phyloP scores from a whole-genome alignment of 2,329 filamentous ascomycete species.

The Dothistroma septosporum region DNA sequence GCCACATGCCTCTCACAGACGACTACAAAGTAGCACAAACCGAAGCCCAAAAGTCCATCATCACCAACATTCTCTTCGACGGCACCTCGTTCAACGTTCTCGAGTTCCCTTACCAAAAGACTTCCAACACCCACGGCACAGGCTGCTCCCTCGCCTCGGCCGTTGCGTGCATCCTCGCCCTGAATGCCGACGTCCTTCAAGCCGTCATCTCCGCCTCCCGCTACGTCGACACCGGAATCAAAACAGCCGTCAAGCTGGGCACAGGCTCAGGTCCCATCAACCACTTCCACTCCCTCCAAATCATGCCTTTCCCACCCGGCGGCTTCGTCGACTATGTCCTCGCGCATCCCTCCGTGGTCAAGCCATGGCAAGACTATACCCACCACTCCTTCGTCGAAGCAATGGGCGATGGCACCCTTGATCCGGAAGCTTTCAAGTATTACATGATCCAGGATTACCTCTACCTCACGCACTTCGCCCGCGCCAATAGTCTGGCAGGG shows the following conservation, averaged over 20 bases:
- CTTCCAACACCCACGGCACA: slow-evolving; percentile 85
- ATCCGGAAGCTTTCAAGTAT: slow-evolving; percentile 72
- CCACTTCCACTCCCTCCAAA: slow-evolving; percentile 70
- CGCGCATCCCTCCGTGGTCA: slow-evolving; percentile 66
- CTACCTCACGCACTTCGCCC: slow-evolving; percentile 81
- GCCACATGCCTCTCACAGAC: slow-evolving; percentile 73
- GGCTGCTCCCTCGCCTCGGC: slow-evolving; percentile 89
- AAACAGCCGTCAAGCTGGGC: slow-evolving; percentile 59
- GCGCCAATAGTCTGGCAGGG: slow-evolving; percentile 77
- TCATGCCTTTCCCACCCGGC: slow-evolving; percentile 66
- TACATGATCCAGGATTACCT: slow-evolving; percentile 93
- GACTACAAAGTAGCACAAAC: slow-evolving; percentile 57
- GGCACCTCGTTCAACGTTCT: slow-evolving; percentile 57
- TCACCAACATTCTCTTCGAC: slow-evolving; percentile 75
- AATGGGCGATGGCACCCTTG: slow-evolving; percentile 71
- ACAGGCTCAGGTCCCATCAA: slow-evolving; percentile 69
- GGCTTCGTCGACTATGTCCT: slow-evolving; percentile 81
- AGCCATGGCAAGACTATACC: slow-evolving; percentile 70
- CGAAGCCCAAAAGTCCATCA: slow-evolving; percentile 58
- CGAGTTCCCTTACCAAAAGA: slow-evolving; percentile 66
- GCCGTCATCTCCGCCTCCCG: slow-evolving; percentile 65
- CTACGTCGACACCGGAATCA: slow-evolving; percentile 70
- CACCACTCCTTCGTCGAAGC: slow-evolving; percentile 77
- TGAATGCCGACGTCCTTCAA: slow-evolving; percentile 52
- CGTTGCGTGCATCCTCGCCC: slow-evolving; percentile 68